Conservation (phyloP, 768 basidiomycete species). For the Calvatia gigantea region DNA sequence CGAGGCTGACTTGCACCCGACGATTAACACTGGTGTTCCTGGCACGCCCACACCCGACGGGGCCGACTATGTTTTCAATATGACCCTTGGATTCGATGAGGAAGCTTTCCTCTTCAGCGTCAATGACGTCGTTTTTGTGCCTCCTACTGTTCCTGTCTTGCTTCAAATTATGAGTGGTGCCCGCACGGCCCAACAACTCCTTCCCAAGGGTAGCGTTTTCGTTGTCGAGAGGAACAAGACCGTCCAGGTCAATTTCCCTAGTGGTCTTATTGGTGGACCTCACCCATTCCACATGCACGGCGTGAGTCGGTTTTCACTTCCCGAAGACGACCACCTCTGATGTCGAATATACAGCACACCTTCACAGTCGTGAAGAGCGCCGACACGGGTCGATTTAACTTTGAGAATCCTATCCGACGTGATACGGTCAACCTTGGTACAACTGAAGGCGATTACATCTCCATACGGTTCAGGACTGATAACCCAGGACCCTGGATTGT, state of each 20-base stretch:
- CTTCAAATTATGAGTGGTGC: conserved; percentile 49
- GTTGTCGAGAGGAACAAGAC: conserved; percentile 41
- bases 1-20: conserved; percentile 23
- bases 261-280: conserved; percentile 17
- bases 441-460: conserved; percentile 35
- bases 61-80: conserved; percentile 20
- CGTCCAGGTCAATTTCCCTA: conserved; percentile 45
- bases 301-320: conserved; percentile 23
- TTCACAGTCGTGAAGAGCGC: conserved; percentile 43
- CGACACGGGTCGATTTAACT: conserved; percentile 36
- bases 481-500: conserved; percentile 65
- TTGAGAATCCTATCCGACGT: conserved; percentile 50
- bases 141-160: conserved; percentile 41
- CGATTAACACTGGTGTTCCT: conserved; percentile 18
- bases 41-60: conserved; percentile 18
- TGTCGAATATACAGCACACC: conserved; percentile 18
- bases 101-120: conserved; percentile 9
- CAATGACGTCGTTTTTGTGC: conserved; percentile 11
- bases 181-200: conserved; percentile 33
- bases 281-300: conserved; percentile 50
- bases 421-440: conserved; percentile 50
- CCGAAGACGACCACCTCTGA: neutral
- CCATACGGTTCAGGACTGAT: conserved; percentile 63
- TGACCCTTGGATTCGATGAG: conserved; percentile 16
- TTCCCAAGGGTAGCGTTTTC: conserved; percentile 38